Base-by-base conservation (phyloP, 2,329 filamentous ascomycete species). In the Microdochium bolleyi region DNA sequence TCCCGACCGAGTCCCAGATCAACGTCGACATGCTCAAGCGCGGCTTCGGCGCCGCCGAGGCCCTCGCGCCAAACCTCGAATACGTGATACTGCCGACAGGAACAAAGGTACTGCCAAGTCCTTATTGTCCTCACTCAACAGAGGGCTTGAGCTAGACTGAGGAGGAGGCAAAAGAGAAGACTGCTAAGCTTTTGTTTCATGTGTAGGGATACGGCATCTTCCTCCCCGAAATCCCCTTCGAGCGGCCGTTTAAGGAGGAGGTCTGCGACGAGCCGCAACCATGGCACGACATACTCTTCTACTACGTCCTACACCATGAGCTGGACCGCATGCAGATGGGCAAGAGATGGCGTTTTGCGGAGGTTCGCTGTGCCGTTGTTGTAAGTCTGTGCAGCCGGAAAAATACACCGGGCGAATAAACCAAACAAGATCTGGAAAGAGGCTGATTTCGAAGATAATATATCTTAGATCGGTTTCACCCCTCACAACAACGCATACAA, bases 121-220 rank as follows among this genome's bases (percentile, higher is more conserved):
- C n/a, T n/a, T n/a, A n/a, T n/a, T n/a, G n/a, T n/a, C n/a, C n/a
- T n/a, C n/a, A n/a, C n/a, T n/a, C n/a, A n/a, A n/a, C n/a, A n/a
- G n/a, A n/a, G n/a, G n/a, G n/a, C n/a, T n/a, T n/a, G n/a, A n/a
- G n/a, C n/a, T n/a, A n/a, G n/a, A n/a, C n/a, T n/a, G n/a, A n/a
- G n/a, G n/a, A n/a, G n/a, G n/a, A n/a, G 41, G 10, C 3, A 24
- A 9, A 2, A 19, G 21, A 16, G 9, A 3, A 10, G 2, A 38
- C 16, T 38, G 27, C 19, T 9, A 34, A 13, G n/a, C n/a, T 49
- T 49, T 8, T n/a, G 11, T 41, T 41, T 24, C 24, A 24, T 11
- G 3, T 22, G 37, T 3, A 70, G 66, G 69, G 68, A 8, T 73
- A 72, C 27, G 70, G 67, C 3, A 72, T 72, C 19, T 71, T 71